Conservation (phyloP, 2,329 filamentous ascomycete species). For the Botrytis elliptica region DNA sequence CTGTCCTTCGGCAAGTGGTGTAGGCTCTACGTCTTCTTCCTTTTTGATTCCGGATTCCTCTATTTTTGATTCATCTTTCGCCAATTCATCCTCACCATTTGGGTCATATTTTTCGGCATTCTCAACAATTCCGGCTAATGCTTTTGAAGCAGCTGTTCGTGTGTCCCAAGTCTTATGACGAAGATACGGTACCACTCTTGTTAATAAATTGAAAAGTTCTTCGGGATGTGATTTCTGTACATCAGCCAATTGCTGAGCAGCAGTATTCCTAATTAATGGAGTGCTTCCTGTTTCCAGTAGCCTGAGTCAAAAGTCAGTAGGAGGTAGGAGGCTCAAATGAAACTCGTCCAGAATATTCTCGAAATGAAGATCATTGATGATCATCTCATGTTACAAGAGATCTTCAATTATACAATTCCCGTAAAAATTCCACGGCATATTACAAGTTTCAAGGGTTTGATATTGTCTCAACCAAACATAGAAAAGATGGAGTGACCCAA, state of each 20-base stretch:
- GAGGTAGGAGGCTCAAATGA: background rate
- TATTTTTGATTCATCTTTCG: conserved; percentile 46
- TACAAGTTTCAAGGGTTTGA: background rate
- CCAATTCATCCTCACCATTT: conserved; percentile 65
- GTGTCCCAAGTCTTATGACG: conserved; percentile 97
- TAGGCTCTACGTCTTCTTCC: conserved; percentile 56
- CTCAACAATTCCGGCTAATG: conserved; percentile 88
- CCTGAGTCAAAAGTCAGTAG: conserved; percentile 47
- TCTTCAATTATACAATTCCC: background rate
- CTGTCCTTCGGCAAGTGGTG: conserved; percentile 49
- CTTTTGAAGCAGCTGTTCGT: conserved; percentile 86
- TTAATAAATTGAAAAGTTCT: conserved; percentile 93
- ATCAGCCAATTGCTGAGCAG: conserved; percentile 93
- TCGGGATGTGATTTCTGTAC: conserved; percentile 98
- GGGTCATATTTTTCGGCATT: conserved; percentile 88
- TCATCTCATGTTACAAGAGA: background rate
- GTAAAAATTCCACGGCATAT: background rate
- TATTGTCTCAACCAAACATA: conserved; percentile 3
- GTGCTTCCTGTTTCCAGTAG: conserved; percentile 97
- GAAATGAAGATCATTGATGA: conserved; percentile 15
- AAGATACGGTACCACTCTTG: conserved; percentile 91
- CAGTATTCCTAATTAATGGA: conserved; percentile 91
- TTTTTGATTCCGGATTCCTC: conserved; percentile 53
- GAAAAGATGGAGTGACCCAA: background rate
- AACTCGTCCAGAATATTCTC: background rate